These are phyloP conservation scores for Penicillium crustosum DNA, from an alignment of 2,329 filamentous ascomycete species.

Conservation along the genomic window DNA sequence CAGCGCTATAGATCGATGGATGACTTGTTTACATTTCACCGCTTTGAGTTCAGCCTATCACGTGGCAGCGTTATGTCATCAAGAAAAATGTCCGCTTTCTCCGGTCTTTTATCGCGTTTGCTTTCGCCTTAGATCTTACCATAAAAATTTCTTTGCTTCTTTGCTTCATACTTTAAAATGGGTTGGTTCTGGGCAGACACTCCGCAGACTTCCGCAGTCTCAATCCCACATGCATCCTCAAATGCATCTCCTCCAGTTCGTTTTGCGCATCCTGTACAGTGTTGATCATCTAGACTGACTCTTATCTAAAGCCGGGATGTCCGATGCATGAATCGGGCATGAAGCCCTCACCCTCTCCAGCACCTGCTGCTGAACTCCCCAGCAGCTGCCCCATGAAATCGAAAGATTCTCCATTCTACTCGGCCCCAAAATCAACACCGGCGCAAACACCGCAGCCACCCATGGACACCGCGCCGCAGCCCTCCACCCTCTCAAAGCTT, in stretches of 20 bases:
- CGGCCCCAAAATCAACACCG: conserved; percentile 33
- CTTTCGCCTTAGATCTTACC: conserved; percentile 9
- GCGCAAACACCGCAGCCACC: conserved; percentile 34
- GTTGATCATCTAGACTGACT: conserved; percentile 19
- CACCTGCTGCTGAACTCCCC: conserved; percentile 31
- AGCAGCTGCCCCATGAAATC: conserved; percentile 50
- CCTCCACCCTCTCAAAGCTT: conserved; percentile 62
- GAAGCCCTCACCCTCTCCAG: conserved; percentile 29
- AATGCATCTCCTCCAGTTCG: conserved; percentile 58
- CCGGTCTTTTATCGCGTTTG: conserved; percentile 23
- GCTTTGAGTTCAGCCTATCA: conserved; percentile 3
- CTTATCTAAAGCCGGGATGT: conserved; percentile 58
- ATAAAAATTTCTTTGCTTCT: conserved; percentile 2
- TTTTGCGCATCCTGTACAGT: conserved; percentile 5
- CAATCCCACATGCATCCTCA: conserved; percentile 50
- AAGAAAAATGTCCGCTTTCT: conserved; percentile 9
- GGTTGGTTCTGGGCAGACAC: conserved; percentile 71
- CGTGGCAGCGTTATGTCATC: conserved; percentile 15
- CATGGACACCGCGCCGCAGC: conserved; percentile 27
- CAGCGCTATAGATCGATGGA: neutral
- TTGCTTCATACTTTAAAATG: conserved; percentile 46
- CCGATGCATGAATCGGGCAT: conserved; percentile 63
- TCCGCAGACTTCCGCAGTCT: conserved; percentile 42
- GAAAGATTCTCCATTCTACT: conserved; percentile 51
- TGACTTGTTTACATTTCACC: conserved; percentile 5